phyloP scores from a whole-genome alignment of 2,329 filamentous ascomycete genomes.

The Aspergillus sp. region DNA sequence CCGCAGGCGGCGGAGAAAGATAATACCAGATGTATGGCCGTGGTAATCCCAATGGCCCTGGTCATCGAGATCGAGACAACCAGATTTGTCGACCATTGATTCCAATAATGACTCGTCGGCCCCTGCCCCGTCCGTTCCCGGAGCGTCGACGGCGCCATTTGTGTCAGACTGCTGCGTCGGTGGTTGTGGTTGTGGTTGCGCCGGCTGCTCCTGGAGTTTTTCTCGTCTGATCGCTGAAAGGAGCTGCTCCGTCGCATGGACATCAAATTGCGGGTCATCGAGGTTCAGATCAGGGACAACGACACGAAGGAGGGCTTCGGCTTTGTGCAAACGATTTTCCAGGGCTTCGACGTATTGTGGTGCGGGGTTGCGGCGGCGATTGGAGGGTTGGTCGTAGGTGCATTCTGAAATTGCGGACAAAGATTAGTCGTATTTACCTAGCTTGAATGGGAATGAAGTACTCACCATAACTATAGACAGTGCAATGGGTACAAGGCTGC shows the following conservation, averaged over 20 bases:
- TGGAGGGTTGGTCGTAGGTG: conserved; percentile 93
- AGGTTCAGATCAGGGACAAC: conserved; percentile 83
- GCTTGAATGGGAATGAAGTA: neutral
- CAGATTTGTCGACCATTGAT: conserved; percentile 93
- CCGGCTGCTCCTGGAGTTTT: conserved; percentile 17
- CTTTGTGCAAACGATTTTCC: conserved; percentile 77
- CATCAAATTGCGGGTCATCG: conserved; percentile 79
- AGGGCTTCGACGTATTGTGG: conserved; percentile 91
- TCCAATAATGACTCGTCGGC: conserved; percentile 73
- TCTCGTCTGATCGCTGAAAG: conserved; percentile 47
- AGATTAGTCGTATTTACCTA: neutral
- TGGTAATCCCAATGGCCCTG: conserved; percentile 93
- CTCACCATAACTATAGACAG: conserved; percentile 96
- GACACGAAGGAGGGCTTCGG: conserved; percentile 74
- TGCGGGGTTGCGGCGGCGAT: conserved; percentile 83
- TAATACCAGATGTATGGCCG: conserved; percentile 85
- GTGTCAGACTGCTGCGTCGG: conserved; percentile 20
- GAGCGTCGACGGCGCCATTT: conserved; percentile 15
- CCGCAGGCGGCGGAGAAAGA: conserved; percentile 83
- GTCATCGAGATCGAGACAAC: conserved; percentile 87
- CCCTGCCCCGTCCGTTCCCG: conserved; percentile 36
- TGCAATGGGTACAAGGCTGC: conserved; percentile 91
- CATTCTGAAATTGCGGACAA: conserved; percentile 64
- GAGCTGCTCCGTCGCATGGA: conserved; percentile 68
- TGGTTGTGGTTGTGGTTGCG: conserved; percentile 8